A percentile compares a stretch with the other conserved stretches of the same genome.
Evolutionary conservation across 2,329 filamentous ascomycete species (phyloP).

Genomic region (Claviceps maximensis): DNA sequence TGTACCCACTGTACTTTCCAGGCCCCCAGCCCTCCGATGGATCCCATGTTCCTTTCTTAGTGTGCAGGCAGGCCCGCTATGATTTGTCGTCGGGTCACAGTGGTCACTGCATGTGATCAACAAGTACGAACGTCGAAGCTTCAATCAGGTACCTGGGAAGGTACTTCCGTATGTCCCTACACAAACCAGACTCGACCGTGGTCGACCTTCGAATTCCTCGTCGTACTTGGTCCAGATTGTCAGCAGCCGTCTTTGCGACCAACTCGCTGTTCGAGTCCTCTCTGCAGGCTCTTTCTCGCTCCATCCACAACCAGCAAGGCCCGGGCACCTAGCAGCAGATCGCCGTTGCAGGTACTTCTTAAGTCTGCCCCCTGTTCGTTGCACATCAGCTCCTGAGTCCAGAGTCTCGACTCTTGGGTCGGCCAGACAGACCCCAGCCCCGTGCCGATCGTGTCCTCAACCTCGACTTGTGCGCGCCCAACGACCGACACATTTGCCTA

Average conservation of each 20-base stretch:
- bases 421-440: not conserved
- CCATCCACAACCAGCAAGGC: not conserved
- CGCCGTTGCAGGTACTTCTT: no score
- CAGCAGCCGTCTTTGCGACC: not conserved
- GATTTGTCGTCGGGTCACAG: no score
- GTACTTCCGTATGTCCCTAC: not conserved
- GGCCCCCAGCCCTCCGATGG: no score
- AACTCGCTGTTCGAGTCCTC: not conserved
- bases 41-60: no score
- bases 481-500: not conserved
- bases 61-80: no score
- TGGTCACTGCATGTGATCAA: no score
- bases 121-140: not conserved
- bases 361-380: not conserved
- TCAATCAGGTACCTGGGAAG: not conserved
- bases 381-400: not conserved
- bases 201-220: not conserved
- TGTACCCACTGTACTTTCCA: no score
- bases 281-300: no score
- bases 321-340: not conserved
- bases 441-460: constrained; percentile 4
- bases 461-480: not conserved
- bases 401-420: not conserved
- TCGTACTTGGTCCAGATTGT: not conserved
- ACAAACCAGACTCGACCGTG: not conserved